Conservation (phyloP, 2,329 filamentous ascomycete species). For the Alternaria sp. region DNA sequence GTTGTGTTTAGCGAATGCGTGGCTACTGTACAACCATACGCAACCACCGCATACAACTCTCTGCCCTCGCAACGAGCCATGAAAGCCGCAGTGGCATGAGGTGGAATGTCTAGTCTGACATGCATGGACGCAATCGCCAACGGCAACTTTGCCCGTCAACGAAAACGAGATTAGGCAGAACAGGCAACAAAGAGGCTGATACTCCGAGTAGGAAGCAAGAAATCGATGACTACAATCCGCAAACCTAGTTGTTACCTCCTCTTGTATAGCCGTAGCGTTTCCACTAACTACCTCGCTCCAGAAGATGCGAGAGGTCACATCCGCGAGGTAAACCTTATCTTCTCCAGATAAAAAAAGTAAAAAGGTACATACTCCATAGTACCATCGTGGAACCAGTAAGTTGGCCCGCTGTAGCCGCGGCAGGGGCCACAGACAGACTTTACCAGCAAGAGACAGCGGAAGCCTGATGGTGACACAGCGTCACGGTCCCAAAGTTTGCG, state of each 20-base stretch:
- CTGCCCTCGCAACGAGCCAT: not conserved
- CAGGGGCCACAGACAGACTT: not conserved
- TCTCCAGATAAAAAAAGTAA: not conserved
- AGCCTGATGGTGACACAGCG: not conserved
- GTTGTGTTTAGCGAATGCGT: slow-evolving; percentile 17
- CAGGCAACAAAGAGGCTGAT: not conserved
- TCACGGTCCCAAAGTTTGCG: not conserved
- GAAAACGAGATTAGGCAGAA: not conserved
- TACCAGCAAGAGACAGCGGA: not conserved
- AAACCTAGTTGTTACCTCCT: not conserved
- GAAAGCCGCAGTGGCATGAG: not conserved
- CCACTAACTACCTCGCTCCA: not conserved
- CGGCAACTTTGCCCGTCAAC: not conserved
- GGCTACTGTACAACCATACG: slow-evolving; percentile 25
- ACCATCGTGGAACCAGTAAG: not conserved
- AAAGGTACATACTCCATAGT: not conserved
- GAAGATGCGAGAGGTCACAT: not conserved
- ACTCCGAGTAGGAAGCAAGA: not conserved
- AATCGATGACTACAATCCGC: not conserved
- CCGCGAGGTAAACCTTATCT: not conserved
- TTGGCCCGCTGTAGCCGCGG: not conserved
- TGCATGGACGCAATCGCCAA: not conserved
- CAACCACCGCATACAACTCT: not conserved
- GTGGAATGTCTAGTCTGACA: not conserved
- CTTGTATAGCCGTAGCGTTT: not conserved